phyloP scores from a whole-genome alignment of 2,329 filamentous ascomycete genomes.

The Penicillium janthinellum region DNA sequence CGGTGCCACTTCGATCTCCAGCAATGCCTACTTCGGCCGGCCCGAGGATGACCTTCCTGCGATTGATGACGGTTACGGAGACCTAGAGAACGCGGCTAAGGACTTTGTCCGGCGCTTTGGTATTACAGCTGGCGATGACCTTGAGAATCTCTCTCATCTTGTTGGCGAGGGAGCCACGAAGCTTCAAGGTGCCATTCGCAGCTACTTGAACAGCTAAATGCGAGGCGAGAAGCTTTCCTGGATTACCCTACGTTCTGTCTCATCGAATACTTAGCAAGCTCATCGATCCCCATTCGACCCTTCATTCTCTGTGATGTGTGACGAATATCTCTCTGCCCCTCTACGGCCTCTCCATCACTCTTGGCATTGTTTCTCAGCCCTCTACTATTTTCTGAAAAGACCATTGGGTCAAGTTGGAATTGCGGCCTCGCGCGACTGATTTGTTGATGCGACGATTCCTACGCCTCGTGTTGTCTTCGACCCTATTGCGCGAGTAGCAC shows the following conservation, averaged over 20 bases:
- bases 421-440: constrained; percentile 14
- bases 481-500: constrained; percentile 11
- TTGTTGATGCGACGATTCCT: neutral
- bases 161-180: constrained; percentile 83
- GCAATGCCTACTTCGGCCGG: constrained; percentile 95
- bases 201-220: constrained; percentile 51
- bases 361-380: constrained; percentile 2
- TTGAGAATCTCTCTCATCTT: constrained; percentile 83
- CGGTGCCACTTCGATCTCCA: constrained; percentile 87
- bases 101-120: constrained; percentile 96
- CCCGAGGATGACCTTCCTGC: constrained; percentile 74
- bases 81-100: constrained; percentile 89
- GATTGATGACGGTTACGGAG: constrained; percentile 76
- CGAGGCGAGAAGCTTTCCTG: neutral
- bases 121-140: constrained; percentile 90
- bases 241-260: constrained; percentile 17
- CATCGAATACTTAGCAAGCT: constrained; percentile 25
- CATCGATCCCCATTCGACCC: constrained; percentile 16
- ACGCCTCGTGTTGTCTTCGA: constrained; percentile 9
- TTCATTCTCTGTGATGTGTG: constrained; percentile 17
- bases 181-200: constrained; percentile 67
- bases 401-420: constrained; percentile 13
- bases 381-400: constrained; percentile 7
- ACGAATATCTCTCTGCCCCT: constrained; percentile 18
- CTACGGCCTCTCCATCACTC: neutral